Evolutionary conservation across 2,329 filamentous ascomycete genomes (phyloP).

Genomic region (Phialophora macrospora): DNA sequence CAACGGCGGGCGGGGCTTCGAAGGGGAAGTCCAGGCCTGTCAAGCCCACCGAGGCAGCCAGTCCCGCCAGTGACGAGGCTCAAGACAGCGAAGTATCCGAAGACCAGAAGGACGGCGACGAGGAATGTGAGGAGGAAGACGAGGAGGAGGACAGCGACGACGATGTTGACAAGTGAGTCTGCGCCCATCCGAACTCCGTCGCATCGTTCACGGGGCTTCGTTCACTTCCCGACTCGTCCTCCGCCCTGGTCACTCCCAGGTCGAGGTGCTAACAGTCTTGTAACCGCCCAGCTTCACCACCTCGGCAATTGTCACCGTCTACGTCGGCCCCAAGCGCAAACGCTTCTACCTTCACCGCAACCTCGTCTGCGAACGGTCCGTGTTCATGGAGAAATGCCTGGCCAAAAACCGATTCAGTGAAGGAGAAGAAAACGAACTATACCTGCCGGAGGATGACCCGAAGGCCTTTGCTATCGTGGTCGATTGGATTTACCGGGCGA

Average conservation of each 20-base stretch:
- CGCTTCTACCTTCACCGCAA: slow-evolving; percentile 35
- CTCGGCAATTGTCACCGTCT: slow-evolving; percentile 51
- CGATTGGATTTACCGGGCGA: slow-evolving; percentile 40
- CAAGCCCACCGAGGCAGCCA: not conserved
- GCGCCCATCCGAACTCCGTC: not conserved
- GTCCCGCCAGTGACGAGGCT: slow-evolving; percentile 9
- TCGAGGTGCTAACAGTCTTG: not conserved
- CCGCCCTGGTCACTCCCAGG: not conserved
- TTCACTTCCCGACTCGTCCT: not conserved
- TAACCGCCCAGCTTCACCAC: slow-evolving; percentile 30
- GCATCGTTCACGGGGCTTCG: not conserved
- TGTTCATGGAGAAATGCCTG: slow-evolving; percentile 58
- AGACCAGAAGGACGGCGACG: not conserved
- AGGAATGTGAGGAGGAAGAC: slow-evolving; percentile 22
- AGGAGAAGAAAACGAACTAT: slow-evolving; percentile 53
- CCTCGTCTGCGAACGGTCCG: slow-evolving; percentile 51
- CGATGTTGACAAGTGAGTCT: slow-evolving; percentile 34
- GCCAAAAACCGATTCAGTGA: slow-evolving; percentile 55
- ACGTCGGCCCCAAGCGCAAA: slow-evolving; percentile 51
- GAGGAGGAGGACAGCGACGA: slow-evolving; percentile 32
- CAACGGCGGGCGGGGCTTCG: not conserved
- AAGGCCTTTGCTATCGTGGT: slow-evolving; percentile 59
- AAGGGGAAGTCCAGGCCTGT: slow-evolving; percentile 4
- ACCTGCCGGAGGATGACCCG: slow-evolving; percentile 59
- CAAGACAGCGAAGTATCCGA: slow-evolving; percentile 3